Percentiles rank a stretch among this genome's conserved stretches.
Evolutionary conservation across 768 basidiomycete species (phyloP).

Genomic region (Piloderma croceum): DNA sequence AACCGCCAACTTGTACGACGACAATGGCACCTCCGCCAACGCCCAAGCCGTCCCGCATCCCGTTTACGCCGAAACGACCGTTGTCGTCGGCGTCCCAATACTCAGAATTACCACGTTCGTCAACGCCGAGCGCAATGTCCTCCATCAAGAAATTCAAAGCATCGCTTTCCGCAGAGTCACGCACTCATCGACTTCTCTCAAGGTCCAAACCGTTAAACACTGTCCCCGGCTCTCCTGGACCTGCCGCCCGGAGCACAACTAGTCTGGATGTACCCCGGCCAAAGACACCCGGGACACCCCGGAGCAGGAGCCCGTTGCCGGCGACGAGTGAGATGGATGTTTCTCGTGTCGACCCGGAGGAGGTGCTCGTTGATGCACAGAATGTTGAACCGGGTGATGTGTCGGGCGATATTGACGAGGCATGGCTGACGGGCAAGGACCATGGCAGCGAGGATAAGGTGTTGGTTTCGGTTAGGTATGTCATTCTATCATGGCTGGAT

Average conservation of each 20-base stretch:
- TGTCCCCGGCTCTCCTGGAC: conserved; percentile 52
- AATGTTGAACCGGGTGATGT: conserved; percentile 66
- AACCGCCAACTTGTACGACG: no score
- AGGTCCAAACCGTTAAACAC: conserved; percentile 34
- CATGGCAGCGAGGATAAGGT: conserved; percentile 81
- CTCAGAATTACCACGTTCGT: conserved; percentile 29
- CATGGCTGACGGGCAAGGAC: conserved; percentile 39
- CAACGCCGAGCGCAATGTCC: conserved; percentile 33
- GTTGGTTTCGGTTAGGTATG: conserved; percentile 75
- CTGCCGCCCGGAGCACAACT: conserved; percentile 35
- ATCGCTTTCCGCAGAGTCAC: conserved; percentile 44
- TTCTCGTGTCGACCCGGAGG: conserved; percentile 68
- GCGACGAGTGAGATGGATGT: conserved; percentile 68
- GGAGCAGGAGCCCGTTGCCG: conserved; percentile 41
- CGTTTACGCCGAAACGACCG: conserved; percentile 54
- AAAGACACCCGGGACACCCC: conserved; percentile 49
- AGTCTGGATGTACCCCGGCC: conserved; percentile 35
- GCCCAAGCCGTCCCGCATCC: conserved; percentile 35
- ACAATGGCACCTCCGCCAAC: no score
- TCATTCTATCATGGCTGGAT: conserved; percentile 1
- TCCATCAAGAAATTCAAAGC: conserved; percentile 69
- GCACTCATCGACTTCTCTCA: conserved; percentile 21
- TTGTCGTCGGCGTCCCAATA: conserved; percentile 30
- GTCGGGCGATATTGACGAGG: conserved; percentile 63
- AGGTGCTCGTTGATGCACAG: conserved; percentile 69